phyloP scores from a whole-genome alignment of 2,329 filamentous ascomycete species.

The Arachnopeziza araneosa region DNA sequence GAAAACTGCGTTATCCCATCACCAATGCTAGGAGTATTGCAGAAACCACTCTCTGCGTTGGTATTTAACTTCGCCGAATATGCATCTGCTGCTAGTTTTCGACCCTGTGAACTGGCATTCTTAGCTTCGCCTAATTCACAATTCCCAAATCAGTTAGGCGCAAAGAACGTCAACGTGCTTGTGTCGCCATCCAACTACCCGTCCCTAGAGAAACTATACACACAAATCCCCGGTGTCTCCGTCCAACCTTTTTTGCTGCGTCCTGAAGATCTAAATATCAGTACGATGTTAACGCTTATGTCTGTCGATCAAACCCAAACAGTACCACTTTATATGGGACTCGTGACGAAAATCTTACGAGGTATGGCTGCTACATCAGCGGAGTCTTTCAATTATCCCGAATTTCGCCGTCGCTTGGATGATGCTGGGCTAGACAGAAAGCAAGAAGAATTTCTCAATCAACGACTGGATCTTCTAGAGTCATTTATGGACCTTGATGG shows the following conservation, averaged over 20 bases:
- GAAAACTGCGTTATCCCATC: conserved; percentile 39
- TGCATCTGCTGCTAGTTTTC: conserved; percentile 28
- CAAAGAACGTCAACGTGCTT: conserved; percentile 12
- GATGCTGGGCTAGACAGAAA: conserved; percentile 35
- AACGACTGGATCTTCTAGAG: conserved; percentile 57
- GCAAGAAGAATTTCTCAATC: conserved; percentile 50
- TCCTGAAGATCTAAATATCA: conserved; percentile 14
- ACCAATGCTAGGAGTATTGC: conserved; percentile 36
- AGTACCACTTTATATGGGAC: conserved; percentile 15
- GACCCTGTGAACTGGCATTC: conserved; percentile 49
- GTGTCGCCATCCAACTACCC: conserved; percentile 16
- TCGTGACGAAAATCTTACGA: conserved; percentile 15
- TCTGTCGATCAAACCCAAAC: conserved; percentile 10
- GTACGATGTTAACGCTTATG: conserved; percentile 17
- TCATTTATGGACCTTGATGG: conserved; percentile 15
- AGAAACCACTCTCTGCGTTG: conserved; percentile 44
- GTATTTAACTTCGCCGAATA: conserved; percentile 52
- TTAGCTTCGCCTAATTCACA: conserved; percentile 34
- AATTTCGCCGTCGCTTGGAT: conserved; percentile 36
- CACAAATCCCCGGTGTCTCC: conserved; percentile 11
- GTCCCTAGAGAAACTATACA: conserved; percentile 6
- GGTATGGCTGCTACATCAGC: conserved; percentile 11
- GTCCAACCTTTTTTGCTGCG: conserved; percentile 12
- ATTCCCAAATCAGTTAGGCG: background rate
- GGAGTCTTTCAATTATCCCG: conserved; percentile 37